Evolutionary conservation across 768 basidiomycete genomes (phyloP).

Genomic region (Hypholoma fasciculare): DNA sequence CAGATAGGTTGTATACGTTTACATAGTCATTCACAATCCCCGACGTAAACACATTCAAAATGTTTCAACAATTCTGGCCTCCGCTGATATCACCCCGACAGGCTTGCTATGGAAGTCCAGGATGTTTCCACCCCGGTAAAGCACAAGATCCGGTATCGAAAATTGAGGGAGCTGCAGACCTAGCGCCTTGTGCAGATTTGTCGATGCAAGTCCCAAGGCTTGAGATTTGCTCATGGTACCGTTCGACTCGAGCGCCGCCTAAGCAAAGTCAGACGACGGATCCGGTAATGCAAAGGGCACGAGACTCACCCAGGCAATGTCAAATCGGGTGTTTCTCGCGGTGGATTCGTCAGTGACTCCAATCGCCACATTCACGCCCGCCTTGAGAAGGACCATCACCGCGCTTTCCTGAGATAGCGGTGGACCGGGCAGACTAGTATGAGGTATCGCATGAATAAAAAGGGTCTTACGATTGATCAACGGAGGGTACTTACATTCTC

Average conservation of each 20-base stretch:
- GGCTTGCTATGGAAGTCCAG: constrained; percentile 48
- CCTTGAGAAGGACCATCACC: constrained; percentile 50
- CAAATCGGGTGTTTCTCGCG: constrained; percentile 70
- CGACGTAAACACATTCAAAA: constrained; percentile 19
- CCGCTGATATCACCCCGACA: constrained; percentile 39
- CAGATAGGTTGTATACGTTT: too few species aligned
- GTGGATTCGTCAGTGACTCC: constrained; percentile 60
- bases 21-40: too few species aligned
- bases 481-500: constrained; percentile 48
- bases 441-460: neutral
- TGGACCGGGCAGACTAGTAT: constrained; percentile 62
- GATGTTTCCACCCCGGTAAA: constrained; percentile 37
- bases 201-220: constrained; percentile 40
- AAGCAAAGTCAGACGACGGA: neutral
- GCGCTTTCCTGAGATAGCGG: constrained; percentile 65
- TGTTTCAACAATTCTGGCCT: constrained; percentile 32
- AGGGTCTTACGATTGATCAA: neutral
- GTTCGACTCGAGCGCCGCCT: constrained; percentile 28
- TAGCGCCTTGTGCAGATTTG: constrained; percentile 42
- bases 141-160: constrained; percentile 36
- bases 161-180: constrained; percentile 27
- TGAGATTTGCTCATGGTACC: constrained; percentile 39
- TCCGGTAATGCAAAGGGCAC: neutral
- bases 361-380: constrained; percentile 65
- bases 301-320: constrained; percentile 52